Percentiles rank a stretch among this genome's conserved stretches.
Conservation (phyloP, 805 yeast species). For the Spathaspora hagerdaliae region DNA sequence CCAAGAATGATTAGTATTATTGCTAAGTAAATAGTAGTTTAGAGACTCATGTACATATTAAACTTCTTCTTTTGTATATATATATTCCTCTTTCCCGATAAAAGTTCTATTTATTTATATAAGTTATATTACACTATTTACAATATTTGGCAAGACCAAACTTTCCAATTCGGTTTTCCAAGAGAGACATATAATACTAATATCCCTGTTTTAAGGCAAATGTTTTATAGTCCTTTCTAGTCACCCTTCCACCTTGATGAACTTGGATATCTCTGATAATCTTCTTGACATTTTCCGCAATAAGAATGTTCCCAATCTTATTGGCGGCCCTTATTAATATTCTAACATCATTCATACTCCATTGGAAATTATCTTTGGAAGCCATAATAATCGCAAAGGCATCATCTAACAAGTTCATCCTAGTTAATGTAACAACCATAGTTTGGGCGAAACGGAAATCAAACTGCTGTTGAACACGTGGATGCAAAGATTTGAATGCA, state of each 20-base stretch:
- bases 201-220: slow-evolving; percentile 31
- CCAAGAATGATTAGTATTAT: slow-evolving; percentile 44
- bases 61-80: background rate
- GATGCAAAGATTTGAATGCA: slow-evolving; percentile 41
- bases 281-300: slow-evolving; percentile 27
- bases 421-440: slow-evolving; percentile 60
- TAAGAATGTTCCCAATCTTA: slow-evolving; percentile 26
- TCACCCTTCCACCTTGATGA: slow-evolving; percentile 35
- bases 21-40: background rate
- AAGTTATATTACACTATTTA: slow-evolving; percentile 9
- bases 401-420: slow-evolving; percentile 55
- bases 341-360: slow-evolving; percentile 50
- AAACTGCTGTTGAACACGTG: slow-evolving; percentile 33
- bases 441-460: slow-evolving; percentile 71
- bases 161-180: too few relatives aligned
- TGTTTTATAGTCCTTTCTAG: slow-evolving; percentile 28
- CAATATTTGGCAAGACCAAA: background rate
- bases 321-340: slow-evolving; percentile 26
- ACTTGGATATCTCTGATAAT: slow-evolving; percentile 33
- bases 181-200: slow-evolving; percentile 7
- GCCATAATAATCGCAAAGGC: slow-evolving; percentile 67
- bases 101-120: too few relatives aligned
- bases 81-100: background rate
- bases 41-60: background rate
- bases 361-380: slow-evolving; percentile 63